Percentiles rank a stretch among this genome's conserved stretches.
These are phyloP conservation scores for Trichoderma arundinaceum DNA, from an alignment of 2,329 filamentous ascomycete genomes.

Conservation along the genomic window DNA sequence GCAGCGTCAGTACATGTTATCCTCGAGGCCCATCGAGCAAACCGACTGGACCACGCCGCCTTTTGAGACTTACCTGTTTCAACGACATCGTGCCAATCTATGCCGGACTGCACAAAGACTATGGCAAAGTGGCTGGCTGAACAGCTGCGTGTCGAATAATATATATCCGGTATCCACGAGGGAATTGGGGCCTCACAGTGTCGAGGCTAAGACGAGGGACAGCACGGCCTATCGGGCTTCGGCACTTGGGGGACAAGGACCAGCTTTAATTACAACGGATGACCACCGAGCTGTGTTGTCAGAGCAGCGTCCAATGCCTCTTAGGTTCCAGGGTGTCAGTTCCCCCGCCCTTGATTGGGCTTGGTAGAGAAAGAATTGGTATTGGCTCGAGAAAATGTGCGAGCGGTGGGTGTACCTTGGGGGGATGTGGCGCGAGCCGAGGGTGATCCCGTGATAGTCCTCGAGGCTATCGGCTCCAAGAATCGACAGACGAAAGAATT, in stretches of 20 bases:
- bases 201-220: slow-evolving; percentile 6
- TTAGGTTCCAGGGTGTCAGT: slow-evolving; percentile 21
- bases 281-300: slow-evolving; percentile 16
- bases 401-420: slow-evolving; percentile 29
- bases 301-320: slow-evolving; percentile 17
- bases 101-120: neutral
- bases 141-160: neutral
- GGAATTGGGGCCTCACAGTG: slow-evolving; percentile 19
- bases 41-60: neutral
- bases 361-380: slow-evolving; percentile 13
- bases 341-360: slow-evolving; percentile 26
- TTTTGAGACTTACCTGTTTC: slow-evolving; percentile 58
- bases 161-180: slow-evolving; percentile 18
- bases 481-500: slow-evolving; percentile 24
- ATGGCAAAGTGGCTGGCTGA: slow-evolving; percentile 5
- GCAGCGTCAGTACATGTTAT: slow-evolving; percentile 5
- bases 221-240: slow-evolving; percentile 11
- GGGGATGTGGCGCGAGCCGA: slow-evolving; percentile 24
- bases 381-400: slow-evolving; percentile 19
- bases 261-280: slow-evolving; percentile 18
- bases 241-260: slow-evolving; percentile 11
- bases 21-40: too few species aligned
- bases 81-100: slow-evolving; percentile 56
- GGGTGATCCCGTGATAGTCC: slow-evolving; percentile 28
- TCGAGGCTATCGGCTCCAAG: slow-evolving; percentile 25